Evolutionary conservation across 768 basidiomycete species (phyloP).

Genomic region (Suillus hirtellus): DNA sequence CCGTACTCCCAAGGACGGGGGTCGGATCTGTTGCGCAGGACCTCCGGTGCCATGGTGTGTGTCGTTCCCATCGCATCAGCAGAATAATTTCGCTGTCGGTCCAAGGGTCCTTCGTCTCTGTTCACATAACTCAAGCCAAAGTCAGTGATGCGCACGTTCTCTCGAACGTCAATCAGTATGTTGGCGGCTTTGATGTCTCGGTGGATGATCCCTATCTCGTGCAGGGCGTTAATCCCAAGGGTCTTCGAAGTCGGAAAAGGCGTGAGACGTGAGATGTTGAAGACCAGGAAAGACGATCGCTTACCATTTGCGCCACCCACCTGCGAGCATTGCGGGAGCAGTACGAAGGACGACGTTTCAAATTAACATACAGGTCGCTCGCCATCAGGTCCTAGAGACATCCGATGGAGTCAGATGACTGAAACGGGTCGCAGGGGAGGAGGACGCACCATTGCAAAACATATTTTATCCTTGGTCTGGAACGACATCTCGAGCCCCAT

Average conservation of each 20-base stretch:
- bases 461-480: constrained; percentile 22
- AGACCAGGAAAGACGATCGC: constrained; percentile 8
- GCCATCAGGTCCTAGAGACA: constrained; percentile 40
- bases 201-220: too few species aligned
- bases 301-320: constrained; percentile 44
- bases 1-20: not conserved
- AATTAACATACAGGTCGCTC: constrained; percentile 34
- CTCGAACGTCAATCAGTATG: too few species aligned
- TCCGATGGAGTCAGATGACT: not conserved
- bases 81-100: not conserved
- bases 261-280: constrained; percentile 1
- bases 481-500: constrained; percentile 42
- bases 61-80: not conserved
- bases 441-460: too few species aligned
- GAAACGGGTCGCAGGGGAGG: not conserved
- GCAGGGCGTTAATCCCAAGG: too few species aligned
- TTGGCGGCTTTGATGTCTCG: too few species aligned
- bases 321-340: too few species aligned
- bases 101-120: not conserved
- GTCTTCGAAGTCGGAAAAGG: too few species aligned
- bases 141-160: not conserved
- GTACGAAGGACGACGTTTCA: constrained; percentile 24
- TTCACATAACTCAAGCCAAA: not conserved
- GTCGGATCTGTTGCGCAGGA: not conserved
- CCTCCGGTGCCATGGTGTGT: not conserved